Conservation (phyloP, 345 rosid species). For the Murraya paniculata region DNA sequence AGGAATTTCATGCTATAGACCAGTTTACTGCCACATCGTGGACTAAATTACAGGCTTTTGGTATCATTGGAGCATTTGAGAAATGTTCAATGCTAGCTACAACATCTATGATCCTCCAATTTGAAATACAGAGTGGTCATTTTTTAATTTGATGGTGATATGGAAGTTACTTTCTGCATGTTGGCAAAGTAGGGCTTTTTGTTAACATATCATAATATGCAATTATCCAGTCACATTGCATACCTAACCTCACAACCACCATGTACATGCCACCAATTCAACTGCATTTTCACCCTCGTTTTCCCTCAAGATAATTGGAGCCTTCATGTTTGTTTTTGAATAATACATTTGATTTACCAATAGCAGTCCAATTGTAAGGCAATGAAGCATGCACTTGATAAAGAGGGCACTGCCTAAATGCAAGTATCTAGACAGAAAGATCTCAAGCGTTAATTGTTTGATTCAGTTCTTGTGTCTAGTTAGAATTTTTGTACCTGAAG, state of each 20-base stretch:
- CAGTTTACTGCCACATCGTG: background rate
- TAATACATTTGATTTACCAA: background rate
- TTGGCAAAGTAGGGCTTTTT: slow-evolving; percentile 1
- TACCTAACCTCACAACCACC: slow-evolving; percentile 8
- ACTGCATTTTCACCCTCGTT: background rate
- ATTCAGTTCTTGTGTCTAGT: background rate
- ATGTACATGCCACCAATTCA: background rate
- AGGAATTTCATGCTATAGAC: background rate
- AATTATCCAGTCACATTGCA: slow-evolving; percentile 9
- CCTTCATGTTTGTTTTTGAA: background rate
- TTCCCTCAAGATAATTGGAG: background rate
- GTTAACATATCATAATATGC: slow-evolving; percentile 6
- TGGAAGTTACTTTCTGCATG: slow-evolving; percentile 9
- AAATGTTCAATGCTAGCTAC: background rate
- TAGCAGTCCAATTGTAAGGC: background rate
- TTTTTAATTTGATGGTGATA: slow-evolving; percentile 1
- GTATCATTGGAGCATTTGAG: background rate
- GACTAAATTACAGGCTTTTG: background rate
- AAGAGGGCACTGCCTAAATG: background rate
- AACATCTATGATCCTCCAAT: background rate
- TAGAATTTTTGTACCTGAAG: background rate
- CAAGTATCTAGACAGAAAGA: background rate
- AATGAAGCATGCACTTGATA: background rate
- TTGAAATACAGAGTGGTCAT: slow-evolving; percentile 7
- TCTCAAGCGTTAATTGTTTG: background rate